Evolutionary conservation across 345 rosid species (phyloP).

Genomic region (Syzygium aqueum): DNA sequence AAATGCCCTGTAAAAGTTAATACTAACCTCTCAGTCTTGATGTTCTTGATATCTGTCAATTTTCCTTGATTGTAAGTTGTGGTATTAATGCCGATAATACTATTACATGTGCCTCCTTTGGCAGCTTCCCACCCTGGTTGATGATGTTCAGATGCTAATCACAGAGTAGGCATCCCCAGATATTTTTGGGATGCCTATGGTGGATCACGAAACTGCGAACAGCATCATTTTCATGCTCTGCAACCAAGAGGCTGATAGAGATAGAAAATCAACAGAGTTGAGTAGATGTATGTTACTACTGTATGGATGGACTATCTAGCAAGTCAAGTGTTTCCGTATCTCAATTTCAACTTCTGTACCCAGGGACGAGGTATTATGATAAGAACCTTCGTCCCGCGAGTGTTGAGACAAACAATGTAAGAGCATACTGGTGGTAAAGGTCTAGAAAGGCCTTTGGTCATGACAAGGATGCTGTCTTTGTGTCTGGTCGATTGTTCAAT

Average conservation of each 20-base stretch:
- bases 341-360: background rate
- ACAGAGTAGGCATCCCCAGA: constrained; percentile 23
- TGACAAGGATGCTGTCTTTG: background rate
- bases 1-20: background rate
- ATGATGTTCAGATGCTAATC: constrained; percentile 30
- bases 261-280: background rate
- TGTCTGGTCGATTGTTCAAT: background rate
- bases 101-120: background rate
- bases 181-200: background rate
- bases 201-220: background rate
- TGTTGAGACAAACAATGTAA: background rate
- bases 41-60: background rate
- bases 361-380: background rate
- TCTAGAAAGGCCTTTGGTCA: background rate
- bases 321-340: background rate
- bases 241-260: background rate
- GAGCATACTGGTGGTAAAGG: background rate
- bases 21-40: background rate
- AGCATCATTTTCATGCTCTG: background rate
- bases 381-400: background rate
- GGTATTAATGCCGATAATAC: background rate
- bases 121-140: constrained; percentile 32
- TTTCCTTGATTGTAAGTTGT: background rate
- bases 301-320: background rate
- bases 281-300: background rate